Percentiles rank a stretch among this genome's conserved stretches.
Conservation (phyloP, 2,329 filamentous ascomycete species). For the Paraconiothyrium brasiliense region DNA sequence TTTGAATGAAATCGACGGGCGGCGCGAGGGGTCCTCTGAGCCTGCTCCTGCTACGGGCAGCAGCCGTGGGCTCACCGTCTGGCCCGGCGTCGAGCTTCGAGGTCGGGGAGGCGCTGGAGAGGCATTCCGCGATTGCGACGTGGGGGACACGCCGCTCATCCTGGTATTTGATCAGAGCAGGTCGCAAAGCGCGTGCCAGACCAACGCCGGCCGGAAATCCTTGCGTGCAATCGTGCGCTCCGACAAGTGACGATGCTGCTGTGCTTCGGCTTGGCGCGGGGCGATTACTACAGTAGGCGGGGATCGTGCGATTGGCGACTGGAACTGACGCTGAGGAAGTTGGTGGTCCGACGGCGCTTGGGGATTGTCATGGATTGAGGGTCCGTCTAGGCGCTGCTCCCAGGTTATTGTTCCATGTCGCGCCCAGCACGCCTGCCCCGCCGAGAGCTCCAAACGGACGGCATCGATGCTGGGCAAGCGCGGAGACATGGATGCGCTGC, state of each 20-base stretch:
- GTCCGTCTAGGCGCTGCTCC: conserved; percentile 3
- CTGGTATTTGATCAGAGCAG: conserved; percentile 27
- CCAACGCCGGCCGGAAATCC: conserved; percentile 21
- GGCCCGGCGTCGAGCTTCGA: conserved; percentile 26
- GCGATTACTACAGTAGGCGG: not conserved
- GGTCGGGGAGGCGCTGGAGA: conserved; percentile 32
- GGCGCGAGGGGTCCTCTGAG: conserved; percentile 41
- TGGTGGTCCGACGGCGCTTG: conserved; percentile 2
- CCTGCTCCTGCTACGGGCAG: conserved; percentile 30
- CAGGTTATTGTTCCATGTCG: conserved; percentile 2
- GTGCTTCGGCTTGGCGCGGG: conserved; percentile 15
- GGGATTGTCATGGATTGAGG: not conserved
- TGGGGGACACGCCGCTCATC: conserved; percentile 48
- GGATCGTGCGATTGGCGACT: conserved; percentile 11
- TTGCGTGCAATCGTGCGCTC: conserved; percentile 14
- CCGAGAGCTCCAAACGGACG: conserved; percentile 11
- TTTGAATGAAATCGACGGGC: conserved; percentile 52
- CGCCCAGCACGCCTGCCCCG: conserved; percentile 12
- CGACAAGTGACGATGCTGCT: conserved; percentile 18
- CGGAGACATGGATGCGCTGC: conserved; percentile 8
- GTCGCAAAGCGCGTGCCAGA: conserved; percentile 27
- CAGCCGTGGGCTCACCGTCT: conserved; percentile 38
- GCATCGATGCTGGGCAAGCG: conserved; percentile 7
- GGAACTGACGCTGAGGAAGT: conserved; percentile 1
- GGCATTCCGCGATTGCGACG: conserved; percentile 37